Percentiles rank a stretch among this genome's conserved stretches.
Conservation (phyloP, 805 yeast genomes). For the Candida schatavii region DNA sequence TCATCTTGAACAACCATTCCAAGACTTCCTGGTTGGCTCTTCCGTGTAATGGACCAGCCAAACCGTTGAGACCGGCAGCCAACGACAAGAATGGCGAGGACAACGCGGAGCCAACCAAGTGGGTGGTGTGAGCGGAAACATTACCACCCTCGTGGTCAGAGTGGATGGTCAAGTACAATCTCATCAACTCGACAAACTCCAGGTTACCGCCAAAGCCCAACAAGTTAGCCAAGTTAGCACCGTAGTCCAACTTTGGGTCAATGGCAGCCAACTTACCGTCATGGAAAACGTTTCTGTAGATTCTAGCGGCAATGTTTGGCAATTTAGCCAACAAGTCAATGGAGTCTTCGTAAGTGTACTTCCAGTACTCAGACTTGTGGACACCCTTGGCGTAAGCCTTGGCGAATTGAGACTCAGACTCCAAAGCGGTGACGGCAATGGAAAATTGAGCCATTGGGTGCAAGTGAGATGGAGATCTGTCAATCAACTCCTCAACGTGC, state of each 20-base stretch:
- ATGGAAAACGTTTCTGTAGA: conserved; percentile 60
- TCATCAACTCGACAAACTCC: conserved; percentile 67
- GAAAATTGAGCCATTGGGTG: conserved; percentile 87
- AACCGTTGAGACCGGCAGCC: conserved; percentile 77
- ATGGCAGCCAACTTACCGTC: conserved; percentile 58
- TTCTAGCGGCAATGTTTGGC: conserved; percentile 72
- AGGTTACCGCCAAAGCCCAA: conserved; percentile 57
- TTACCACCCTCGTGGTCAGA: conserved; percentile 85
- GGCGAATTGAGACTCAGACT: conserved; percentile 69
- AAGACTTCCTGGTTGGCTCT: conserved; percentile 85
- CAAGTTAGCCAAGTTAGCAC: conserved; percentile 64
- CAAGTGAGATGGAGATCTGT: conserved; percentile 60
- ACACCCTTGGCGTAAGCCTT: conserved; percentile 69
- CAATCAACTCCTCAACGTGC: conserved; percentile 58
- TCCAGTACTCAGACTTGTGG: conserved; percentile 71
- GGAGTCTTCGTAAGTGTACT: conserved; percentile 68
- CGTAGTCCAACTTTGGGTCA: conserved; percentile 60
- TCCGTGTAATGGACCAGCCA: conserved; percentile 86
- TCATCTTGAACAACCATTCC: conserved; percentile 66
- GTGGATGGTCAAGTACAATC: conserved; percentile 72
- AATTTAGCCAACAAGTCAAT: conserved; percentile 68
- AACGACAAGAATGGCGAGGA: conserved; percentile 73
- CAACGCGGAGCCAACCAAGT: conserved; percentile 78
- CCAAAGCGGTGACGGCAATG: conserved; percentile 71
- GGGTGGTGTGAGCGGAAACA: conserved; percentile 79